Conservation (phyloP, 306 rosid genomes). For the Trichosanthes truncata region DNA sequence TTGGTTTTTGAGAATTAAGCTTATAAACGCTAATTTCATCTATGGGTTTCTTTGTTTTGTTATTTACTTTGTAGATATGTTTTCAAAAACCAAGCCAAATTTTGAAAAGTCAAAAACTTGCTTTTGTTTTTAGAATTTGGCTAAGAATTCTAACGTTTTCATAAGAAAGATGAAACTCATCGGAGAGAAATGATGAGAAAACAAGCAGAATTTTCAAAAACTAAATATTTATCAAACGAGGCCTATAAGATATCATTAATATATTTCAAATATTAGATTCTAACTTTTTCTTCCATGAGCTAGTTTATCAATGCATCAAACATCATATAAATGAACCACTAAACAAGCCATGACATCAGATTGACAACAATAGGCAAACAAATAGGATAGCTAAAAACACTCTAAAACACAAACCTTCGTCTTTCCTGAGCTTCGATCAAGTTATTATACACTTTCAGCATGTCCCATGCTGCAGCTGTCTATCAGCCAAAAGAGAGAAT, state of each 20-base stretch:
- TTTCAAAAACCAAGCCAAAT: too few species aligned
- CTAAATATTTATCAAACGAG: too few species aligned
- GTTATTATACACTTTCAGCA: slow-evolving; percentile 65
- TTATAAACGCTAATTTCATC: too few species aligned
- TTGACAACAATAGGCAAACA: background rate
- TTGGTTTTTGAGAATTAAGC: too few species aligned
- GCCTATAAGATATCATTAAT: background rate
- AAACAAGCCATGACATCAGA: background rate
- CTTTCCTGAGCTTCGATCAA: slow-evolving; percentile 82
- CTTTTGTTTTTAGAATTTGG: too few species aligned
- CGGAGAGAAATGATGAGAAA: too few species aligned
- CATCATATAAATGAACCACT: background rate
- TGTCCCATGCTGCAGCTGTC: slow-evolving; percentile 97
- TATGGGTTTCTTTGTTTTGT: too few species aligned
- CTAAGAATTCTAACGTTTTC: too few species aligned
- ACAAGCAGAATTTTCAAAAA: too few species aligned
- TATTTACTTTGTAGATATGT: too few species aligned
- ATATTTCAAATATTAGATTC: background rate
- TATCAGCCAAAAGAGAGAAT: slow-evolving; percentile 14
- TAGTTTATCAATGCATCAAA: background rate
- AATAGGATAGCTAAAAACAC: background rate
- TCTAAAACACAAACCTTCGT: slow-evolving; percentile 47
- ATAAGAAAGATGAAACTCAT: too few species aligned
- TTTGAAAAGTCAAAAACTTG: too few species aligned
- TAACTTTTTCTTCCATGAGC: background rate